Percentiles rank a stretch among this genome's conserved stretches.
These are phyloP conservation scores for Carpinus fangiana DNA, from an alignment of 306 rosid species.

Conservation along the genomic window DNA sequence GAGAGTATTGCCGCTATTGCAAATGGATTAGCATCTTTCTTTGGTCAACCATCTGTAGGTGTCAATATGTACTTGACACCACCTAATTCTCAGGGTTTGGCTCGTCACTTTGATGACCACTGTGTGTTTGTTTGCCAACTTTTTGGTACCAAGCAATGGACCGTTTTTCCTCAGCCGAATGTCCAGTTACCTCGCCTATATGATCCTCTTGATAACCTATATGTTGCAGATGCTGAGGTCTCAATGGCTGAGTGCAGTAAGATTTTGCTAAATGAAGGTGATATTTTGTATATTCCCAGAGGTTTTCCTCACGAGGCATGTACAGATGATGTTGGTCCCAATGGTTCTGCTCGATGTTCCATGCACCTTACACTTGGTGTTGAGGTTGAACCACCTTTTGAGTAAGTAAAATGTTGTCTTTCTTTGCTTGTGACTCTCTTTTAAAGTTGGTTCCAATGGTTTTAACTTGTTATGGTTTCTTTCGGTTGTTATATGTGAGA, in stretches of 20 bases:
- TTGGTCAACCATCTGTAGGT: constrained; percentile 91
- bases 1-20: constrained; percentile 65
- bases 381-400: constrained; percentile 88
- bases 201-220: constrained; percentile 42
- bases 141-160: constrained; percentile 78
- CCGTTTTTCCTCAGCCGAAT: constrained; percentile 49
- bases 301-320: constrained; percentile 83
- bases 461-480: constrained; percentile 7
- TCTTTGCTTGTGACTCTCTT: constrained; percentile 11
- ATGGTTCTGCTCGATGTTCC: constrained; percentile 55
- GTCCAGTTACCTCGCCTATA: constrained; percentile 69
- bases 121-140: constrained; percentile 87
- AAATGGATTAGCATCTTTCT: constrained; percentile 61
- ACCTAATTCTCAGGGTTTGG: constrained; percentile 82
- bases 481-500: constrained; percentile 1
- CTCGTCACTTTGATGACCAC: constrained; percentile 80
- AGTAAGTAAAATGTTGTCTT: constrained; percentile 57
- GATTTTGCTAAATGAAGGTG: constrained; percentile 66
- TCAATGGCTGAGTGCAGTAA: constrained; percentile 37
- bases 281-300: constrained; percentile 80
- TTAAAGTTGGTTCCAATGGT: constrained; percentile 8
- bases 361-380: constrained; percentile 78
- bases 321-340: constrained; percentile 42
- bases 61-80: constrained; percentile 92
- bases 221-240: constrained; percentile 45